A percentile compares a stretch with the other conserved stretches of the same genome.
phyloP scores from a whole-genome alignment of 192 early-diverging fungal species.

The Gryganskiella cystojenkinii region DNA sequence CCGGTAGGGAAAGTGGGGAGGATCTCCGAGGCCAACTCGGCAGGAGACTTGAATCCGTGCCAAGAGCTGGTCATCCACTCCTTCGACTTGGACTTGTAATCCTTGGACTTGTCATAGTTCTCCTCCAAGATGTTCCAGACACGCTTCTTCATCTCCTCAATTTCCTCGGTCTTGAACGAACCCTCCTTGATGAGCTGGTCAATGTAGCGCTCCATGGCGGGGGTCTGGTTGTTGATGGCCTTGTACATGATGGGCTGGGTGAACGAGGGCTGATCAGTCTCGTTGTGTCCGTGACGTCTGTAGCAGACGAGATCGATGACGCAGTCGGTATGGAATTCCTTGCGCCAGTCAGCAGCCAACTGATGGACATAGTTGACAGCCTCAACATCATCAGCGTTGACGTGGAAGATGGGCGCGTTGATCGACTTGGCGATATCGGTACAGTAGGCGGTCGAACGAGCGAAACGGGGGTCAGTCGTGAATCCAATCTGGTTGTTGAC shows the following conservation, averaged over 20 bases:
- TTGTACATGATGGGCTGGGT: constrained; percentile 99
- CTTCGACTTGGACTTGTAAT: constrained; percentile 87
- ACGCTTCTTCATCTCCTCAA: constrained; percentile 89
- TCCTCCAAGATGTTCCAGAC: constrained; percentile 94
- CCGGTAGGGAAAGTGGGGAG: constrained; percentile 78
- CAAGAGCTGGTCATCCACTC: constrained; percentile 98
- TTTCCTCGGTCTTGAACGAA: constrained; percentile 82
- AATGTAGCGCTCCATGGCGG: constrained; percentile 89
- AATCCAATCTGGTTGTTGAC: constrained; percentile 99
- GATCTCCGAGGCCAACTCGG: constrained; percentile 76
- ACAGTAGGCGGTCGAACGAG: constrained; percentile 95
- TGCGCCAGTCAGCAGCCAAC: constrained; percentile 96
- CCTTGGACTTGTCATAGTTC: constrained; percentile 89
- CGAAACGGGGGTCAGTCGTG: constrained; percentile 97
- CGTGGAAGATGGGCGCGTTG: constrained; percentile 97
- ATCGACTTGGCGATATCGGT: constrained; percentile 98
- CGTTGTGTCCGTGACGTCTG: constrained; percentile 98
- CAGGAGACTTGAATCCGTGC: constrained; percentile 86
- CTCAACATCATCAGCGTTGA: constrained; percentile 98
- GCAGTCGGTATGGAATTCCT: constrained; percentile 95
- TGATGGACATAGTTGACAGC: constrained; percentile 95
- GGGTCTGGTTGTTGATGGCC: constrained; percentile 85
- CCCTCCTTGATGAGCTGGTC: constrained; percentile 87
- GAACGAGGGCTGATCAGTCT: constrained; percentile 98
- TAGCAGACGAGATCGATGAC: constrained; percentile 98